Evolutionary conservation across 2,329 filamentous ascomycete genomes (phyloP), one percentile per base, ranked within the genome.

Genomic region (Fusarium cyanostomum): DNA sequence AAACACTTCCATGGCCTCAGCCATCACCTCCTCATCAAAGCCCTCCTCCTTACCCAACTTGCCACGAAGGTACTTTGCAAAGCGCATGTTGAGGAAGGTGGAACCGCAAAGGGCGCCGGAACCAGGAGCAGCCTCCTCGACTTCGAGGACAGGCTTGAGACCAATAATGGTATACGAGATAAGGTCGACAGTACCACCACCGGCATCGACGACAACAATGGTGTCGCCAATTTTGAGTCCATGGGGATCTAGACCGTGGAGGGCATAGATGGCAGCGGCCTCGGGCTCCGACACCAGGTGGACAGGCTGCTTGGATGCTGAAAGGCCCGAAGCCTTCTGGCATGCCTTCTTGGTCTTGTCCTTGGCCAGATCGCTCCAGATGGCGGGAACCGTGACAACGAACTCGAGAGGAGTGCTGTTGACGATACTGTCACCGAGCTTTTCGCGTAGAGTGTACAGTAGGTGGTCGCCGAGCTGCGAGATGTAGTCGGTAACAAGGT

Each of bases 321-420:
- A 73, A 4, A 78, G 66, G 8, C 71, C 72, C 2, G 68, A 64
- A 12, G 78, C 76, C 10, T 67, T 70, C 55, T 78, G 69, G 37
- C 78, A 81, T 13, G 82, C 81, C 45, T 77, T 73, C 41, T 75
- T 74, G 1, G 82, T 86, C 57, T 78, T 79, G 34, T 83, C 75
- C 41, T 82, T 84, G 49, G 83, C 82, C 6, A 77, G 71, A 37
- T 85, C 82, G 41, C 78, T 82, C 84, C 84, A 86, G 7, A 86
- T 82, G 7, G 84, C 83, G 1, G 84, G 84, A 0, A 86, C 83
- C 0, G 84, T 84, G 39, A 86, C 70, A 39, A 86, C 78, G 46
- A 84, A 84, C 51, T 84, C 77, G 7, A 83, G 72, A 2, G 78
- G 73, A 0, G 74, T 82, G 39, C 66, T 77, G 5, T 74, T 73